Conservation (phyloP, 148 eudicot species). For the Drosera capensis region DNA sequence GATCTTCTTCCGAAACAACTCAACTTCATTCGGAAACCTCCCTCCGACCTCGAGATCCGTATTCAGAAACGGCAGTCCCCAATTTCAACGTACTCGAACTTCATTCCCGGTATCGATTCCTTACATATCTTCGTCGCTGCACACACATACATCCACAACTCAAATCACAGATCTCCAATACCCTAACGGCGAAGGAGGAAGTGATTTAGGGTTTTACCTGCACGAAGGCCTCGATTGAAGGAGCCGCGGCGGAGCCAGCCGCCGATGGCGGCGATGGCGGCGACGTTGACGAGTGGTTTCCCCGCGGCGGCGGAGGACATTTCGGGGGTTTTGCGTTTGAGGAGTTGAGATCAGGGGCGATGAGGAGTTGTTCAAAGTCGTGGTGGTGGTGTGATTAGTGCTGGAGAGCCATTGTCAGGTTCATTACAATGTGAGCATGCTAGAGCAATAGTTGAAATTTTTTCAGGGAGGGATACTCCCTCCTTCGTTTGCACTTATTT, state of each 20-base stretch:
- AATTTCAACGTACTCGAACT: conserved; percentile 62
- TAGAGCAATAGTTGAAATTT: too few relatives aligned
- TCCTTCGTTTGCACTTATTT: too few relatives aligned
- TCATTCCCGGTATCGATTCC: conserved; percentile 32
- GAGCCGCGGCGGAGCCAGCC: conserved; percentile 82
- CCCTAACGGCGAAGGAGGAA: neutral
- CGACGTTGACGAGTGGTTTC: conserved; percentile 43
- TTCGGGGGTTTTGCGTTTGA: too few relatives aligned
- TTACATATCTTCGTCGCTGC: conserved; percentile 41
- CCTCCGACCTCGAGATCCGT: conserved; percentile 73
- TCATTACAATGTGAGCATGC: too few relatives aligned
- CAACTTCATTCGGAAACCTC: conserved; percentile 42
- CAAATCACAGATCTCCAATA: neutral
- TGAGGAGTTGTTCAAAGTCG: too few relatives aligned
- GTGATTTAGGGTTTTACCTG: conserved; percentile 26
- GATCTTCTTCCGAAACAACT: conserved; percentile 67
- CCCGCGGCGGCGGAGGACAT: too few relatives aligned
- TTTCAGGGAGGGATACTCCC: too few relatives aligned
- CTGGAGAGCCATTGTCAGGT: too few relatives aligned
- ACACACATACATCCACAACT: neutral
- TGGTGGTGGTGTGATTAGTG: too few relatives aligned
- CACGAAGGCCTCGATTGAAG: conserved; percentile 55
- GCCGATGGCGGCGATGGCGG: conserved; percentile 50
- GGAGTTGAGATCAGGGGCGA: too few relatives aligned
- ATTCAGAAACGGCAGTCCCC: conserved; percentile 64